Evolutionary conservation across 768 basidiomycete species (phyloP).

Genomic region (Lactifluus echinatus): DNA sequence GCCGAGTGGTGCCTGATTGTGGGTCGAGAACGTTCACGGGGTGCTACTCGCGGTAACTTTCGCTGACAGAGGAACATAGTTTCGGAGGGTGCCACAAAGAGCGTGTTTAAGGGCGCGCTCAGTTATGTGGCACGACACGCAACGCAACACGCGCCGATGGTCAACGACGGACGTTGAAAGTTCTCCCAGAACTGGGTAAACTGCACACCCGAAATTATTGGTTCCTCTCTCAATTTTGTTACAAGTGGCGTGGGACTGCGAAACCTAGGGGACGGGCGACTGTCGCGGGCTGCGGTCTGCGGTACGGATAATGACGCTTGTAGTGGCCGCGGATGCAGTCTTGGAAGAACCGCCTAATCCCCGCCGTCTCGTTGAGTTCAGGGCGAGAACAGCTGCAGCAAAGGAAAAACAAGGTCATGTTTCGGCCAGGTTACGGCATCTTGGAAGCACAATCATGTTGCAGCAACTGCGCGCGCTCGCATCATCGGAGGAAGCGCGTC

Average conservation of each 20-base stretch:
- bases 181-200: neutral
- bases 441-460: neutral
- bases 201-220: neutral
- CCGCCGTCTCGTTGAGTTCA: neutral
- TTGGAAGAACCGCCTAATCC: neutral
- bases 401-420: neutral
- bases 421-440: neutral
- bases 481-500: constrained; percentile 2
- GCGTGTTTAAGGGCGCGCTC: neutral
- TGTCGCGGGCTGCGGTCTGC: too few species aligned
- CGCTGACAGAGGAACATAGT: neutral
- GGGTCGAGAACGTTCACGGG: constrained; percentile 15
- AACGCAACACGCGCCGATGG: neutral
- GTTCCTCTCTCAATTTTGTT: neutral
- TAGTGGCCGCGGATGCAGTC: neutral
- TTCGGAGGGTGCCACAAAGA: constrained; percentile 10
- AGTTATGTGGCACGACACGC: neutral
- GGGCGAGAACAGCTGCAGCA: neutral
- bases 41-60: constrained; percentile 13
- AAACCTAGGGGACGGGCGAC: neutral
- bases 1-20: constrained; percentile 16
- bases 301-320: too few species aligned
- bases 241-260: neutral
- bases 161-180: too few species aligned
- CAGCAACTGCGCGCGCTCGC: neutral